Conservation (phyloP, 768 basidiomycete genomes). For the Phaeolepiota aurea region DNA sequence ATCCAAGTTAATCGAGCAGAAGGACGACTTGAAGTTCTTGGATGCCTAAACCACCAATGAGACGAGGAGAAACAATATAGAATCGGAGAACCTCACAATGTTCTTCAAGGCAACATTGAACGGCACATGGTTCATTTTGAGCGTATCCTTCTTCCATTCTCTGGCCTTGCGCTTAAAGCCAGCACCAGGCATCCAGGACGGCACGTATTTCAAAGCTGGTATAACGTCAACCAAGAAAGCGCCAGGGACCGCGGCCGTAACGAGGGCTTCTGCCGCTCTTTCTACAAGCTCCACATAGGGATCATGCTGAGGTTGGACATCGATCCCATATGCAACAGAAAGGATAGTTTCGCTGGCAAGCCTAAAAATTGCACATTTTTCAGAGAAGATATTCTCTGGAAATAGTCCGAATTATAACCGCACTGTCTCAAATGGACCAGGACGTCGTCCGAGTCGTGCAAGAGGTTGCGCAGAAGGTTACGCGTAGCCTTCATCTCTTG, state of each 20-base stretch:
- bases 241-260: constrained; percentile 9
- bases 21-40: constrained; percentile 13
- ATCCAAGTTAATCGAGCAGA: no score
- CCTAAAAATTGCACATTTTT: constrained; percentile 2
- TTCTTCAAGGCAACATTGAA: background rate
- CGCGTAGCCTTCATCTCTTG: constrained; percentile 9
- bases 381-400: background rate
- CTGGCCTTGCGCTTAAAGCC: constrained; percentile 22
- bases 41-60: constrained; percentile 13
- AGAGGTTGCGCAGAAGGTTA: constrained; percentile 11
- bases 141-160: constrained; percentile 7
- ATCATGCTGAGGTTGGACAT: constrained; percentile 13
- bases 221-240: constrained; percentile 12
- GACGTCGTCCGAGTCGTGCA: constrained; percentile 8
- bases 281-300: constrained; percentile 13
- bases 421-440: constrained; percentile 13
- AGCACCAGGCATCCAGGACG: constrained; percentile 21
- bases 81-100: background rate
- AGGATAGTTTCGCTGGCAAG: constrained; percentile 15
- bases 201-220: constrained; percentile 15
- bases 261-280: constrained; percentile 8
- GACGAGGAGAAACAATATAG: no score
- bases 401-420: background rate
- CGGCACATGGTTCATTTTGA: background rate
- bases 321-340: constrained; percentile 18